A percentile compares a stretch with the other conserved stretches of the same genome.
These are phyloP conservation scores for Pulveroboletus ravenelii DNA, from an alignment of 768 basidiomycete species.

Conservation along the genomic window DNA sequence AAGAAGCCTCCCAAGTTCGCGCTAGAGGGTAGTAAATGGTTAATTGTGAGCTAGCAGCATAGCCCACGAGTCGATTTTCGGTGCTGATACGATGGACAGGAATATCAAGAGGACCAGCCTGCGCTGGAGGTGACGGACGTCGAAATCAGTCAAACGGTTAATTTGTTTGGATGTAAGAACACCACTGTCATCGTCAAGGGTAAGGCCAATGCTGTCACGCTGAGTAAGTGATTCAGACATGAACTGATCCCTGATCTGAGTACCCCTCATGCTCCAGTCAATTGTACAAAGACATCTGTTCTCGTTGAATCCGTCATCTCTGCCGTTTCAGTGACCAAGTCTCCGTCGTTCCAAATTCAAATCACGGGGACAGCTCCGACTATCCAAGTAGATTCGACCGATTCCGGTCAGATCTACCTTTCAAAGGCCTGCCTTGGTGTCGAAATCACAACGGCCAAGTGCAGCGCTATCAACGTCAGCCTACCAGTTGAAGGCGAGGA, in stretches of 20 bases:
- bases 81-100: conserved; percentile 43
- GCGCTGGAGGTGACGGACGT: conserved; percentile 68
- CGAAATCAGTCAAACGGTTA: conserved; percentile 78
- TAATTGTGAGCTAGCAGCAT: conserved; percentile 54
- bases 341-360: conserved; percentile 90
- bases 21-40: conserved; percentile 92
- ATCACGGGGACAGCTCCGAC: conserved; percentile 88
- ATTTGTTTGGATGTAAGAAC: conserved; percentile 88
- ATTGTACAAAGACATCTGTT: conserved; percentile 82
- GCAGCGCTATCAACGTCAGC: conserved; percentile 87
- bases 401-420: conserved; percentile 92
- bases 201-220: conserved; percentile 90
- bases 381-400: conserved; percentile 90
- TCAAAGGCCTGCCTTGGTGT: conserved; percentile 73
- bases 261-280: conserved; percentile 46
- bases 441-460: conserved; percentile 93
- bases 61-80: neutral
- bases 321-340: conserved; percentile 80
- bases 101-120: conserved; percentile 84
- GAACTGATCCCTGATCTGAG: conserved; percentile 1
- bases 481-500: conserved; percentile 84
- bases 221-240: conserved; percentile 47
- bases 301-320: conserved; percentile 94
- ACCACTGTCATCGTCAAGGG: conserved; percentile 79
- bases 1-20: conserved; percentile 91